phyloP scores from a whole-genome alignment of 768 basidiomycete species.

The Strobilomyces dryophilus region DNA sequence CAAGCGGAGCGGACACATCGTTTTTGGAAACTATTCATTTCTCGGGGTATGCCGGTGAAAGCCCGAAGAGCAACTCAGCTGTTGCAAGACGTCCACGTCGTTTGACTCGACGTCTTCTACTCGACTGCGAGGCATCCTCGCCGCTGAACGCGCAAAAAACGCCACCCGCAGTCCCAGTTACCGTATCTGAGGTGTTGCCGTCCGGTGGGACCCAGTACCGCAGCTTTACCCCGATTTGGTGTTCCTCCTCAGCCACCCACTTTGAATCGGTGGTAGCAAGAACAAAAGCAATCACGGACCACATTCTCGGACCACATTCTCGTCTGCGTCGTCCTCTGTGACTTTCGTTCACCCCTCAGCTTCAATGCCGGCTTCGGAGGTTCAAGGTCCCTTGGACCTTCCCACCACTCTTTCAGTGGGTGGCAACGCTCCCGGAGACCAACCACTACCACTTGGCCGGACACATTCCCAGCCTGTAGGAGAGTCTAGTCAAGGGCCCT shows the following conservation, averaged over 20 bases:
- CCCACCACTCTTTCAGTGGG: conserved; percentile 8
- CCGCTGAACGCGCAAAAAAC: neutral
- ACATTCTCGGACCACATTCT: neutral
- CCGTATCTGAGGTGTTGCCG: neutral
- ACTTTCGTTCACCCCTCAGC: neutral
- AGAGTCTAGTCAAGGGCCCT: conserved; percentile 24
- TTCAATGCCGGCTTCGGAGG: conserved; percentile 20
- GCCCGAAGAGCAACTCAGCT: conserved; percentile 12
- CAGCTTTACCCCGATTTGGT: conserved; percentile 20
- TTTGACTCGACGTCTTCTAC: conserved; percentile 6
- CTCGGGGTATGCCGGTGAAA: conserved; percentile 21
- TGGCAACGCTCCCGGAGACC: conserved; percentile 9
- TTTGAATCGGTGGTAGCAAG: conserved; percentile 8
- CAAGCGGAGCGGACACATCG: neutral
- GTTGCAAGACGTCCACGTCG: neutral
- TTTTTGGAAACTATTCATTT: conserved; percentile 7
- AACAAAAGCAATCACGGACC: conserved; percentile 15
- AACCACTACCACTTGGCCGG: conserved; percentile 7
- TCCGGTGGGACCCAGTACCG: conserved; percentile 1
- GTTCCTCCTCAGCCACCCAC: conserved; percentile 1
- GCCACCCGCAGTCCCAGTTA: neutral
- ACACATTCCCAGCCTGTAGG: conserved; percentile 20
- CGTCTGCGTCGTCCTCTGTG: neutral
- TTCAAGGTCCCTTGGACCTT: conserved; percentile 21
- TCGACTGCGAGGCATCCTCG: neutral